Evolutionary conservation across 768 basidiomycete genomes (phyloP).

Genomic region (Naganishia friedmannii): DNA sequence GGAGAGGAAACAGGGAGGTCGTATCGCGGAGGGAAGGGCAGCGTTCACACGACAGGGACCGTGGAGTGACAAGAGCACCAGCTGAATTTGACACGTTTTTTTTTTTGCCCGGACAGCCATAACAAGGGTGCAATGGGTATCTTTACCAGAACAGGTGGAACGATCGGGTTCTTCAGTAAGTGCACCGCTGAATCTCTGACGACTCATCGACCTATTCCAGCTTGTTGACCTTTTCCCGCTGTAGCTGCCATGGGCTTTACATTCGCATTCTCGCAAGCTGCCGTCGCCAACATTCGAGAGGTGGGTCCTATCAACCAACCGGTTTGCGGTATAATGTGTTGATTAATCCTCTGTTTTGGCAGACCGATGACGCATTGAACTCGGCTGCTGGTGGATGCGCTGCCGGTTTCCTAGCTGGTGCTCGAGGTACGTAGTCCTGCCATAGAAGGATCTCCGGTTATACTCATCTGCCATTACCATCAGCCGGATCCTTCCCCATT

Average conservation of each 20-base stretch:
- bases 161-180: conserved; percentile 88
- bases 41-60: background rate
- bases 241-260: conserved; percentile 84
- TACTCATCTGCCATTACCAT: background rate
- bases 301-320: conserved; percentile 1
- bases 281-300: conserved; percentile 74
- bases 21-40: background rate
- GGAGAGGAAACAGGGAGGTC: background rate
- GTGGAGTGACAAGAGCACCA: background rate
- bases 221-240: background rate
- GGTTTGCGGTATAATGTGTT: background rate
- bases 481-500: conserved; percentile 78
- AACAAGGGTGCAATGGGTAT: conserved; percentile 78
- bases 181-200: conserved; percentile 21
- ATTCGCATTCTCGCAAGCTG: conserved; percentile 76
- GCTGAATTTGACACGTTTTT: conserved; percentile 19
- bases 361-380: conserved; percentile 70
- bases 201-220: background rate
- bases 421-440: conserved; percentile 63
- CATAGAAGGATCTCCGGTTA: background rate
- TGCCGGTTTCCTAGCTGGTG: conserved; percentile 84
- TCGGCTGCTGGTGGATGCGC: conserved; percentile 85
- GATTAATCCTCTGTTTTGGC: background rate
- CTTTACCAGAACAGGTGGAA: conserved; percentile 78
- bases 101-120: conserved; percentile 55